Percentiles rank a stretch among this genome's conserved stretches.
Evolutionary conservation across 805 yeast species (phyloP).

Genomic region (Starmerella lactis-condensi): DNA sequence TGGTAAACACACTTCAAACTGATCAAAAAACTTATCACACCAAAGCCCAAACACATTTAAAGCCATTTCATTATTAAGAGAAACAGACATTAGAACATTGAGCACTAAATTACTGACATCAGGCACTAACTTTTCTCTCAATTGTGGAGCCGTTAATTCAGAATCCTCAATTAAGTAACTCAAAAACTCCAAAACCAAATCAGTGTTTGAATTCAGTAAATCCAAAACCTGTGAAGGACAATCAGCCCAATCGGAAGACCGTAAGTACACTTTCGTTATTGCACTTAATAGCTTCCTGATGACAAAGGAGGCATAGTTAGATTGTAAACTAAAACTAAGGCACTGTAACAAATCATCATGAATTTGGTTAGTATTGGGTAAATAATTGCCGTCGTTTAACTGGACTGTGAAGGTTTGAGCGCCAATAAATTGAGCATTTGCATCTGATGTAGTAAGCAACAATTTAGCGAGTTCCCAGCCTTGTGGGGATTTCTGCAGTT

Average conservation of each 20-base stretch:
- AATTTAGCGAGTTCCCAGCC: slow-evolving; percentile 42
- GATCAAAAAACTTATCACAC: slow-evolving; percentile 11
- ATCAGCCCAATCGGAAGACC: slow-evolving; percentile 23
- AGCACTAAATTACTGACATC: slow-evolving; percentile 3
- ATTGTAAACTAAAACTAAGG: slow-evolving; percentile 8
- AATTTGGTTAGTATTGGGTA: slow-evolving; percentile 2
- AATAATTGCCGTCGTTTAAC: slow-evolving; percentile 8
- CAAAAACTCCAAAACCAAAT: slow-evolving; percentile 15
- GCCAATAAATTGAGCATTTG: slow-evolving; percentile 45
- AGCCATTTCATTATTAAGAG: slow-evolving; percentile 1
- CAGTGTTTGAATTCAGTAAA: slow-evolving; percentile 6
- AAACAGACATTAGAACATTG: background rate
- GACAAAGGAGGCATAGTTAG: slow-evolving; percentile 25
- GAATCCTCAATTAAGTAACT: slow-evolving; percentile 19
- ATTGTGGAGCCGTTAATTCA: slow-evolving; percentile 7
- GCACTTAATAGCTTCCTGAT: slow-evolving; percentile 41
- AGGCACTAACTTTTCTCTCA: slow-evolving; percentile 11
- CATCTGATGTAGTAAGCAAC: slow-evolving; percentile 26
- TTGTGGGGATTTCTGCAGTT: slow-evolving; percentile 35
- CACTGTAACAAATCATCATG: slow-evolving; percentile 14
- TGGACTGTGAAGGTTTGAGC: slow-evolving; percentile 58
- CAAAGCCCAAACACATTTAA: slow-evolving; percentile 10
- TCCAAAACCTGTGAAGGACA: slow-evolving; percentile 18
- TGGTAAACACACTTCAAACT: slow-evolving; percentile 4
- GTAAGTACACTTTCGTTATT: slow-evolving; percentile 31